Evolutionary conservation across 2,329 filamentous ascomycete genomes (phyloP), one percentile per base, ranked within the genome.

Genomic region (Escovopsis sp.): DNA sequence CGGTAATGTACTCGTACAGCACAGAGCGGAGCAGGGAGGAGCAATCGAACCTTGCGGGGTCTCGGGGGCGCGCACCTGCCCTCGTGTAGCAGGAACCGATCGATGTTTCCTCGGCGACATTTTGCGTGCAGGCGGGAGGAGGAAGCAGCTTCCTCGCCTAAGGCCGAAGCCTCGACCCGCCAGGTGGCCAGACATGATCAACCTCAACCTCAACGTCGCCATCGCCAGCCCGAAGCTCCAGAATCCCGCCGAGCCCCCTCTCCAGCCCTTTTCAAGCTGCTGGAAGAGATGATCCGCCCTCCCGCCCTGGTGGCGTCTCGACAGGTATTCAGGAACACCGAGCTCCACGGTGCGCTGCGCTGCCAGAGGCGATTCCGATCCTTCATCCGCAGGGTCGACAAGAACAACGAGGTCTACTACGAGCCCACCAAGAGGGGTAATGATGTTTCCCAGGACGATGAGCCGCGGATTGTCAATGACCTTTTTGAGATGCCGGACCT

Each of bases 401-500:
- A 51, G 36, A 47, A 50, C 30, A 49, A 49, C 8, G 43, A 51
- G 2, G 37, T 49, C 18, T 60, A 58, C 47, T 62, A 57, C 46
- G 50, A 47, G 9, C 19, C 55, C 38, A 38, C 44, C 34, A 55
- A 53, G 43, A 53, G 34, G 23, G 28, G 28, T 4, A 9, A 32
- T 11, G 33, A 43, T 35, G 37, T 33, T 1, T 36, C 40, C 9
- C 30, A 36, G 12, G 12, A 44, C 2, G 44, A 50, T 3, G 50
- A 51, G 26, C 28, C 26, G 1, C 45, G 49, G 7, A 35, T 51
- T 9, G 32, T 35, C 2, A 35, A 50, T 38, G 50, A 59, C n/a
- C 58, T 63, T 45, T 64, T 66, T 46, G 53, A 66, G 23, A 56
- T 69, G 35, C 62, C 67, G 11, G 42, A 60, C 15, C 47, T 68